Evolutionary conservation across 2,329 filamentous ascomycete species (phyloP), one percentile per base, ranked within the genome.

Genomic region (Trichoderma sp.): DNA sequence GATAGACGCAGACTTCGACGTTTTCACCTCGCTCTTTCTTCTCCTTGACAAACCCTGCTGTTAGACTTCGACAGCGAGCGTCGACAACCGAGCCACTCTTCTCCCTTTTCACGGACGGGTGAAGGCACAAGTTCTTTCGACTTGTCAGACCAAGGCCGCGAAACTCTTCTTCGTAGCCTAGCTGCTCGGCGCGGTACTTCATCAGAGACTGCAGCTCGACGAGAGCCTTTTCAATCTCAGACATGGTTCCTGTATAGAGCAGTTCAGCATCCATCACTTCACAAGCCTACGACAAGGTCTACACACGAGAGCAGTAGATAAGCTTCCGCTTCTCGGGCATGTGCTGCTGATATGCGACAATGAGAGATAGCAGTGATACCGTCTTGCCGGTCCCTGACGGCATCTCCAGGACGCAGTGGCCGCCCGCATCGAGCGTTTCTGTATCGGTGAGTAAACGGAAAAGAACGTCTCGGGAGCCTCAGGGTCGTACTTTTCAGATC

Each of bases 381-480:
- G 95, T 99, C 82, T 99, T 99, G 67, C 95, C 95, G 26, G 95
- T 99, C 50, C 95, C 95, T 66, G 95, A 99, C 78, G 95, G 95
- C 95, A 99, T 99, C 80, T 99, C 95, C 71, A 99, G 81, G 24
- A 99, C 94, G 77, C 93, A 97, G 79, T 99, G 93, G 67, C 95
- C 96, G 60, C 92, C 92, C 21, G 90, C 90, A 83, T 99, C 95
- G 73, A 99, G 89, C 21, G 95, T 98, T 71, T 82, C 83, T 85
- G 12, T 14, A 47, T 21, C 19, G 14, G 59, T 63, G 43, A 63
- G 59, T 39, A 39, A 44, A 17, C 26, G 41, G 24, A 14, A 21
- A 43, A 14, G 4, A 7, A 24, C 15, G 3, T 17, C 28, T 5
- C 9, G 5, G n/a, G 41, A 14, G 43, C 51, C 6, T 39, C 34